phyloP scores from a whole-genome alignment of 2,329 filamentous ascomycete species.

The Westerdykella ornata region DNA sequence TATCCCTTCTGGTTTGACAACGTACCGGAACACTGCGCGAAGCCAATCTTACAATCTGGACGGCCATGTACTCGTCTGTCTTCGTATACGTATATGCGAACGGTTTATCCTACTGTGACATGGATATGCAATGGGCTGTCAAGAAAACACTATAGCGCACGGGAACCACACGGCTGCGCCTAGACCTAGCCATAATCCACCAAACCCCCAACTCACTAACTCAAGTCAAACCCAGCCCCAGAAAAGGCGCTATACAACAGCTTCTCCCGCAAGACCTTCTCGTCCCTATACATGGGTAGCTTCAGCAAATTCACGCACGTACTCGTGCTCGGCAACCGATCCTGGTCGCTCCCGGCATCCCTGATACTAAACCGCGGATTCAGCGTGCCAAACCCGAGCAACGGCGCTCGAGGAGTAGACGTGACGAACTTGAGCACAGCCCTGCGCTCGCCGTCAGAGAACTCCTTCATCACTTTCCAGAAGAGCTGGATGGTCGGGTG shows the following conservation, averaged over 20 bases:
- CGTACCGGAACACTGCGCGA: too few species aligned
- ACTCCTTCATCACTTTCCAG: constrained; percentile 77
- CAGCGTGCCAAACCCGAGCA: constrained; percentile 81
- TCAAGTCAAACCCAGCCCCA: constrained; percentile 80
- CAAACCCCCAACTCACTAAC: constrained; percentile 7
- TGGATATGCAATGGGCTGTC: too few species aligned
- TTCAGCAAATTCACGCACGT: constrained; percentile 96
- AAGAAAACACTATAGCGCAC: too few species aligned
- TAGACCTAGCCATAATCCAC: too few species aligned
- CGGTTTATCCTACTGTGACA: too few species aligned
- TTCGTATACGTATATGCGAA: too few species aligned
- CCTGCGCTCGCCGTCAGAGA: constrained; percentile 70
- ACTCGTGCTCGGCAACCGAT: constrained; percentile 80
- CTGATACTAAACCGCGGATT: constrained; percentile 84
- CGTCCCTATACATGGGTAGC: constrained; percentile 70
- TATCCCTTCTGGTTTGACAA: too few species aligned
- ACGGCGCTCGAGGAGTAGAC: constrained; percentile 79
- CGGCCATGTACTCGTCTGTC: too few species aligned
- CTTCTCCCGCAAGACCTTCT: constrained; percentile 64
- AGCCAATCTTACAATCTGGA: too few species aligned
- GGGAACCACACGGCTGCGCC: too few species aligned
- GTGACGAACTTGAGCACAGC: constrained; percentile 95
- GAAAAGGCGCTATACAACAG: constrained; percentile 83
- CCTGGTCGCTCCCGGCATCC: constrained; percentile 70
- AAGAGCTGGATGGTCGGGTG: constrained; percentile 82